Conservation (phyloP, 106 monocot species). For the Allium cepa region DNA sequence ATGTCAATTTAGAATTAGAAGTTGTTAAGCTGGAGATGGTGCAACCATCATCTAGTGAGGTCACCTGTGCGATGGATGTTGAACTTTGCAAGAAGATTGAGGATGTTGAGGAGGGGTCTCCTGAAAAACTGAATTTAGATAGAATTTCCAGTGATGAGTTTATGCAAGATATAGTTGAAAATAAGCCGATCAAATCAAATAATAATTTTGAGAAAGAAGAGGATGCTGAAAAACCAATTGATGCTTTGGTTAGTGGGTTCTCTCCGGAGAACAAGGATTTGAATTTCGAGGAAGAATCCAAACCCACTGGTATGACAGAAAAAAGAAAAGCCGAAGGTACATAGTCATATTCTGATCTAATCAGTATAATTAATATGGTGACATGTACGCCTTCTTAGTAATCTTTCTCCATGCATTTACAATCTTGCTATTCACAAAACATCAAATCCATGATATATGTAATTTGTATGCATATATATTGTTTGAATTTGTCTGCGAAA, state of each 20-base stretch:
- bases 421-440: too few species aligned
- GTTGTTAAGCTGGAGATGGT: conserved; percentile 71
- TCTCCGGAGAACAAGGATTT: conserved; percentile 22
- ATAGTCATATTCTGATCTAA: not conserved
- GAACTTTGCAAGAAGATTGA: conserved; percentile 42
- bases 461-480: too few species aligned
- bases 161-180: conserved; percentile 72
- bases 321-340: conserved; percentile 90
- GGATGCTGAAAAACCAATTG: conserved; percentile 10
- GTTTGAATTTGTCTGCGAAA: too few species aligned
- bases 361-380: too few species aligned
- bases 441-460: too few species aligned
- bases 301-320: conserved; percentile 21
- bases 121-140: conserved; percentile 83
- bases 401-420: too few species aligned
- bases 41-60: conserved; percentile 59
- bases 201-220: conserved; percentile 22
- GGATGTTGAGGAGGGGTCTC: conserved; percentile 27
- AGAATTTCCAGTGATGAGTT: conserved; percentile 79
- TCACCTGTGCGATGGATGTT: conserved; percentile 16
- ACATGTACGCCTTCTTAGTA: too few species aligned
- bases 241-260: conserved; percentile 13
- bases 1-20: conserved; percentile 91
- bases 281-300: conserved; percentile 19
- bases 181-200: conserved; percentile 39